phyloP scores from a whole-genome alignment of 2,329 filamentous ascomycete genomes.

The Aureobasidium sp. region DNA sequence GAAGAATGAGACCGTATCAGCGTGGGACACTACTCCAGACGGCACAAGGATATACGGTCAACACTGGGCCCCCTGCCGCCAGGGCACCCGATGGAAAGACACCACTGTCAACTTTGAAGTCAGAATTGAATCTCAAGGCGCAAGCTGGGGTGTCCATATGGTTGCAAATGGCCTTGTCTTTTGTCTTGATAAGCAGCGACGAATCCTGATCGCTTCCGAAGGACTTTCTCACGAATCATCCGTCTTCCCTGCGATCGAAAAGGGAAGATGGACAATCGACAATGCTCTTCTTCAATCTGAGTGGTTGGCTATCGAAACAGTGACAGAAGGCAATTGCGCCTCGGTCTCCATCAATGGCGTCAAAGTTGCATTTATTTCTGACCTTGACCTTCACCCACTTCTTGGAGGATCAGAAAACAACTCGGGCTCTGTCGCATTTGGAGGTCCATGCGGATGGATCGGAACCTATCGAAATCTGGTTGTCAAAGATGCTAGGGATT shows the following conservation, averaged over 20 bases:
- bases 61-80: background rate
- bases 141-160: background rate
- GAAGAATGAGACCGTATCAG: background rate
- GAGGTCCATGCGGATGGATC: background rate
- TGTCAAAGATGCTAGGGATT: background rate
- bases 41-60: background rate
- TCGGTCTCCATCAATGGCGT: background rate
- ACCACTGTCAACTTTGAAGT: background rate
- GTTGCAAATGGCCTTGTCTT: background rate
- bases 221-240: background rate
- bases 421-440: background rate
- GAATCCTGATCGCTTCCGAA: background rate
- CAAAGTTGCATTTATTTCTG: background rate
- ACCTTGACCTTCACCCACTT: background rate
- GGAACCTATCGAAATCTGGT: background rate
- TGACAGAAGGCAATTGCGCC: background rate
- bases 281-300: background rate
- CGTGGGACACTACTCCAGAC: background rate
- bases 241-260: background rate
- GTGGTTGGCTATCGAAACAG: background rate
- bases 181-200: background rate
- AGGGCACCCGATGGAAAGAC: background rate
- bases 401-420: background rate
- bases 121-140: background rate
- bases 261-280: background rate